Evolutionary conservation across 2,329 filamentous ascomycete species (phyloP).

Genomic region (Colletotrichum zoysiae): DNA sequence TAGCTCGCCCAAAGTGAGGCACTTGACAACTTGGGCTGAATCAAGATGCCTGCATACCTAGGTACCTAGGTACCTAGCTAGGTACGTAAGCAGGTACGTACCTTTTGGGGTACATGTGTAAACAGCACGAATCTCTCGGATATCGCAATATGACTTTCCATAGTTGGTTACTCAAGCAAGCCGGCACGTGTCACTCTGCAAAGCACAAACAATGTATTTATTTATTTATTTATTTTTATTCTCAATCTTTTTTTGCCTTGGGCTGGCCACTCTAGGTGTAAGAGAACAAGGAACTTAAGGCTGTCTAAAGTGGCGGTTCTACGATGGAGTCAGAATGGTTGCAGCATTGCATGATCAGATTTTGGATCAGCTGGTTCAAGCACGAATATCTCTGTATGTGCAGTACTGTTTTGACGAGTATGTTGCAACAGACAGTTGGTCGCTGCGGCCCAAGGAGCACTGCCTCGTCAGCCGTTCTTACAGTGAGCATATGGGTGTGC

Average conservation of each 20-base stretch:
- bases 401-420: not conserved
- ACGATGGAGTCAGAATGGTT: slow-evolving; percentile 10
- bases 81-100: not conserved
- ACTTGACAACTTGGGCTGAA: not conserved
- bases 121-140: not conserved
- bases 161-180: not conserved
- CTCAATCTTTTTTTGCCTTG: not conserved
- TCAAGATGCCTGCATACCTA: not conserved
- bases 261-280: not conserved
- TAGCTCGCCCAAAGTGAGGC: not conserved
- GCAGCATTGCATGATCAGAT: slow-evolving; percentile 20
- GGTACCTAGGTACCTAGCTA: not conserved
- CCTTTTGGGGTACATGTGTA: too few species aligned
- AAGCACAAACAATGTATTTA: not conserved
- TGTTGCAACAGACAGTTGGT: not conserved
- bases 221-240: too few species aligned
- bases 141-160: not conserved
- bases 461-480: slow-evolving; percentile 14
- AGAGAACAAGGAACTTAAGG: not conserved
- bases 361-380: slow-evolving; percentile 14
- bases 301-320: not conserved
- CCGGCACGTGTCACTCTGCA: not conserved
- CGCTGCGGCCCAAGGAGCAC: slow-evolving; percentile 5
- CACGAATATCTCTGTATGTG: not conserved
- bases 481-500: not conserved